Base-by-base conservation (phyloP, 192 early-diverging fungal genomes). In the Cladochytrium replicatum region DNA sequence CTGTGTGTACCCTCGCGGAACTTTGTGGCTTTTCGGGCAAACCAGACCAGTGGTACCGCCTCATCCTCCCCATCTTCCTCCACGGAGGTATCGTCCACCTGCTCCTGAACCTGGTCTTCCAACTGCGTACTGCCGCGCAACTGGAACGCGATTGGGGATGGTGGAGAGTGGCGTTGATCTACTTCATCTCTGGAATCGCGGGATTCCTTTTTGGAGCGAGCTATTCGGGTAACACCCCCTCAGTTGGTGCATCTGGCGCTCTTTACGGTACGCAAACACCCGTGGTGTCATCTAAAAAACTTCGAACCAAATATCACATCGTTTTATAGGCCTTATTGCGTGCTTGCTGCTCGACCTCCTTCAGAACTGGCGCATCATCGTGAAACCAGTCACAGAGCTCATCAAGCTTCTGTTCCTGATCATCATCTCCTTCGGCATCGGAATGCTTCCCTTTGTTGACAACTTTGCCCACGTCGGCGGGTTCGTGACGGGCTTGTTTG, bases 401-500 rank as follows among this genome's bases (percentile, higher is more conserved):
- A 51, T 67, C 31, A 84, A 84, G 54, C 61, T 90, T 22, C 27
- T 77, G 1, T 30, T 84, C 15, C 65, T 75, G 37, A 82, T 83
- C 23, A 1, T 80, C 1, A 31, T 88, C 26, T 80, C 83, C 2
- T 71, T 92, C 45, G 64, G 72, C 6, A 54, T 91, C 15, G 89
- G 89, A 0, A 68, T 83, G 29, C 58, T 92, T 3, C 87, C 88
- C 1, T 77, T 66, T 58, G 54, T 88, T 19, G 89, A 91, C 61
- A 91, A 91, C 59, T 86, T 86, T 61, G 86, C 89, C 11, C 89
- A 91, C 69, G 68, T 89, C 34, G 89, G 86, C 30, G 84, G 86
- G 2, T 87, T 83, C 54, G 54, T 81, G 28, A 61, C 59, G 39
- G 86, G 84, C 0, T 53, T 86, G 29, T 37, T 85, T 19, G 61